These are phyloP conservation scores for Trifolium dubium DNA, from an alignment of 306 rosid genomes.

Conservation along the genomic window DNA sequence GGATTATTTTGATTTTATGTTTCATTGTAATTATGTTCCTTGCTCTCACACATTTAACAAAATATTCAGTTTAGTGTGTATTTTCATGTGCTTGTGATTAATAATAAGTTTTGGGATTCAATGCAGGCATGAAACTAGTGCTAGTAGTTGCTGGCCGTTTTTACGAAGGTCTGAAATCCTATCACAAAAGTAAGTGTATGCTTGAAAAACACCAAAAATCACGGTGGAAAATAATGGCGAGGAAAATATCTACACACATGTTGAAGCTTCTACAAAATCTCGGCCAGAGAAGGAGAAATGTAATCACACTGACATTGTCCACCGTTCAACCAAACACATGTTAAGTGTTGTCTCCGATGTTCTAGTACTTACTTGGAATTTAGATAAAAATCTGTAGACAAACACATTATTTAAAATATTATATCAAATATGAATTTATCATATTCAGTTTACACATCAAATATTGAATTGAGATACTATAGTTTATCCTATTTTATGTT, in stretches of 20 bases:
- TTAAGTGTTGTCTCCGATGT: constrained; percentile 23
- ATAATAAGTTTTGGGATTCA: background rate
- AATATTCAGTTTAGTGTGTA: background rate
- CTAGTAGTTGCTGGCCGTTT: constrained; percentile 53
- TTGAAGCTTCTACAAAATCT: background rate
- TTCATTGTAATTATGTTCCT: no score
- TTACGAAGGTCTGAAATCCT: constrained; percentile 33
- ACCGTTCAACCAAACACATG: background rate
- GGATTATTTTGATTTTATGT: no score
- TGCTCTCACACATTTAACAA: no score
- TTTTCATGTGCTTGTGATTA: background rate
- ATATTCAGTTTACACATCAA: background rate
- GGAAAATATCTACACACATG: background rate
- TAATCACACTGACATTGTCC: background rate
- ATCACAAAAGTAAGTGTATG: background rate
- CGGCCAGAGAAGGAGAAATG: background rate
- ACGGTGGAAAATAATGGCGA: background rate
- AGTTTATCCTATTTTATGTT: no score
- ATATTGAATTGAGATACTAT: background rate
- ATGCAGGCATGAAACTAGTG: constrained; percentile 56
- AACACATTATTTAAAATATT: background rate
- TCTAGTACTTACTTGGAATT: no score
- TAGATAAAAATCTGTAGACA: background rate
- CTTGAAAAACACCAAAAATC: background rate
- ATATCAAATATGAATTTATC: background rate